Conservation (phyloP, 83 land plant species). For the Thuja plicata region DNA sequence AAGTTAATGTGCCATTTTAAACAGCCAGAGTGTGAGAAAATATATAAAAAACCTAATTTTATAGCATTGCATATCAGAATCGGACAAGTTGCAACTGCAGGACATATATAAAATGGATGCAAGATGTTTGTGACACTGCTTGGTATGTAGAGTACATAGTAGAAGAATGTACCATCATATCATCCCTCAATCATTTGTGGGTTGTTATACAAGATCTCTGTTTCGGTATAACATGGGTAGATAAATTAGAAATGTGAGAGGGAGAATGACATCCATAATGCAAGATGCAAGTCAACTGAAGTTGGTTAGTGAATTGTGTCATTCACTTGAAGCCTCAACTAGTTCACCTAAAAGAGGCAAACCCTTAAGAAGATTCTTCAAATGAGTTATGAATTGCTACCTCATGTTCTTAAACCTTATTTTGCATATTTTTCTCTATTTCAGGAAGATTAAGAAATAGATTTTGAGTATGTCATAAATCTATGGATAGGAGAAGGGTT, state of each 20-base stretch:
- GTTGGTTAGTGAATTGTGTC: neutral
- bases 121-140: conserved; percentile 21
- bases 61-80: no score
- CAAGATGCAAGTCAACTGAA: neutral
- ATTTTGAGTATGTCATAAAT: conserved; percentile 10
- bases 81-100: no score
- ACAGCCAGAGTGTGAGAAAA: no score
- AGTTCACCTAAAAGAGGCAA: neutral
- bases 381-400: conserved; percentile 14
- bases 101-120: neutral
- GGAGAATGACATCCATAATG: no score
- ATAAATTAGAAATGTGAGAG: conserved; percentile 16
- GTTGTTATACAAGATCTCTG: no score
- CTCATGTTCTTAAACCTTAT: neutral
- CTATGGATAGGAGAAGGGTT: conserved; percentile 29
- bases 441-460: conserved; percentile 15
- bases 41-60: no score
- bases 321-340: no score
- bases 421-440: no score
- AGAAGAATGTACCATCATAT: conserved; percentile 19
- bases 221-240: conserved; percentile 8
- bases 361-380: neutral
- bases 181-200: neutral
- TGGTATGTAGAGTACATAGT: conserved; percentile 27
- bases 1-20: no score